Base-by-base conservation (phyloP, 257 asterid species). In the Paraleonurus japonicus region DNA sequence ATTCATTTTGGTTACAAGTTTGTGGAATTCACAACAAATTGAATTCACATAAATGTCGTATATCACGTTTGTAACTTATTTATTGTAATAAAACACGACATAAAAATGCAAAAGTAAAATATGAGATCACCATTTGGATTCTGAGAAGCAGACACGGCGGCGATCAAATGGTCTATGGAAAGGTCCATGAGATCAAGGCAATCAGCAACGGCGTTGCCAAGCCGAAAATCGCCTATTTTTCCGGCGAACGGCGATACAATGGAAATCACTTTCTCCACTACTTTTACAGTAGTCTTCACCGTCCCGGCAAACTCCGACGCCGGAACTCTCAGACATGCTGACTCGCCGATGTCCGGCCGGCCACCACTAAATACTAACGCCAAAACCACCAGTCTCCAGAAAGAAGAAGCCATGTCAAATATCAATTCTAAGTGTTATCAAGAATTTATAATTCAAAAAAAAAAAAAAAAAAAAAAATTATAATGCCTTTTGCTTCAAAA, bases 151-250 rank as follows among this genome's bases (percentile, higher is more conserved):
- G 88, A 75, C 16, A 89, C 82, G 13, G 92, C 81, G 78, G 78
- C 65, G 67, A 64, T 78, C 53, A 92, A 57, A 62, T 87, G 90
- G 71, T 92, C 96, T 2, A 85, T 66, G 1, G 98, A 84, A 8
- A 85, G 72, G 62, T 92, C 96, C 75, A 92, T 85, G 57, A 92
- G 81, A 57, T 92, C 95, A 65, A 82, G 86, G 72, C 98, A 92
- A 45, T 92, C 96, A 4, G 76, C 64, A 23, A 88, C 62, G 70
- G 98, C 96, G 59, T 79, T 85, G 3, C 82, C 78, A 26, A 89
- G 84, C 53, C 98, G 82, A 76, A 86, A 82, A 78, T 88, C 92
- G 1, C 85, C 83, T 8, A 78, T 54, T 51, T 65, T 55, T 4
- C 78, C 85, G 19, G 85, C 53, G 45, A 87, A 83, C 13, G 67